Conservation (phyloP, 768 basidiomycete genomes). For the Lactarius sp. region DNA sequence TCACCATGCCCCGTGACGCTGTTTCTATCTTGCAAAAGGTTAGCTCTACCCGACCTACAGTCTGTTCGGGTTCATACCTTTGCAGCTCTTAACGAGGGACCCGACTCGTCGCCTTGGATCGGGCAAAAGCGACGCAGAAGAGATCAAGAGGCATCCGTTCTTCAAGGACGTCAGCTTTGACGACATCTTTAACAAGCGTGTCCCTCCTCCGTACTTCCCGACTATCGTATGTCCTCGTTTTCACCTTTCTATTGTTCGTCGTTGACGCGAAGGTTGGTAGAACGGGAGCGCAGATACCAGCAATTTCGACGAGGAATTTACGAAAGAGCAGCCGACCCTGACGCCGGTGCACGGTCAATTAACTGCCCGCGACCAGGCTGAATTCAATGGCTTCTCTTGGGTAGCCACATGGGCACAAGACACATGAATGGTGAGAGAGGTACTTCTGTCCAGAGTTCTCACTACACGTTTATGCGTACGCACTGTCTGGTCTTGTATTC, state of each 20-base stretch:
- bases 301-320: slow-evolving; percentile 98
- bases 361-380: slow-evolving; percentile 83
- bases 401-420: slow-evolving; percentile 44
- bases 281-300: slow-evolving; percentile 83
- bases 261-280: slow-evolving; percentile 34
- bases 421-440: slow-evolving; percentile 19
- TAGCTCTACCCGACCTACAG: slow-evolving; percentile 15
- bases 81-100: slow-evolving; percentile 86
- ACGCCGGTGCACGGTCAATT: slow-evolving; percentile 96
- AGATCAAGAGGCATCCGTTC: slow-evolving; percentile 96
- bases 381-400: slow-evolving; percentile 98
- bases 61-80: slow-evolving; percentile 13
- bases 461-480: slow-evolving; percentile 9
- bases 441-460: slow-evolving; percentile 26
- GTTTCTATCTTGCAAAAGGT: slow-evolving; percentile 95
- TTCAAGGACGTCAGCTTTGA: slow-evolving; percentile 98
- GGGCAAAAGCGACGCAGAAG: slow-evolving; percentile 87
- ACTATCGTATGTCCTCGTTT: slow-evolving; percentile 64
- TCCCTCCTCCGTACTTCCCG: slow-evolving; percentile 96
- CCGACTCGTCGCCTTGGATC: slow-evolving; percentile 88
- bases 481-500: slow-evolving; percentile 14
- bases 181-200: slow-evolving; percentile 94
- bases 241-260: slow-evolving; percentile 1
- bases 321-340: slow-evolving; percentile 91
- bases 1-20: slow-evolving; percentile 97